Base-by-base conservation (phyloP, 768 basidiomycete species). In the Auricularia cornea region DNA sequence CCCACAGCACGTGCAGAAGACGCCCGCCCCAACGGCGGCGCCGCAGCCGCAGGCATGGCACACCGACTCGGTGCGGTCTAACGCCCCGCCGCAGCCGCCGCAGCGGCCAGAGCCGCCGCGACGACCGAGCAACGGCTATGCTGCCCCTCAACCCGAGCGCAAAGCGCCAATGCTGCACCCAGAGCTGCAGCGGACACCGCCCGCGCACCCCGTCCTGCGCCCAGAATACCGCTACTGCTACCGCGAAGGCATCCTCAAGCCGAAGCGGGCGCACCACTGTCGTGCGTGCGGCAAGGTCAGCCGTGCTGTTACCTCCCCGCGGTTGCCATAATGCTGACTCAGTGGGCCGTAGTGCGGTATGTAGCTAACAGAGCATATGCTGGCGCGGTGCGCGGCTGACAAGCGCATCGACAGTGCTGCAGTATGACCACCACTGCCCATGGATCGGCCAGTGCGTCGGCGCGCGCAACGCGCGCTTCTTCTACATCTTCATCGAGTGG, bases 361-460 rank as follows among this genome's bases (percentile, higher is more conserved):
- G 32, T 29, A n/a, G 18, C 26, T n/a, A n/a, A n/a, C n/a, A n/a
- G n/a, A n/a, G n/a, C n/a, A n/a, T n/a, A n/a, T n/a, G n/a, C n/a
- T n/a, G n/a, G n/a, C n/a, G 14, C 20, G 44, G 11, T 48, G 20
- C 44, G 5, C 12, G 11, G 12, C 10, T 23, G 16, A 20, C 44
- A 14, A 48, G 16, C 20, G 16, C 12, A 20, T 14, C 20, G 3
- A 48, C 44, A 48, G 79, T 94, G 5, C 72, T 94, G 57, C 88
- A 84, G 71, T 94, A 87, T 67, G 92, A 94, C 70, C 92, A 94
- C 74, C 92, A 94, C 70, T 94, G 92, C 75, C 92, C 92, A 4
- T 48, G 94, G 94, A 87, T 98, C 60, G 94, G 94, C 12, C 91
- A 94, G 70, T 98, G 94, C 67, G 92, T 97, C 23, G 94, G 94